These are phyloP conservation scores for Hyphopichia fennica DNA, from an alignment of 1,139 yeast species.

Conservation along the genomic window DNA sequence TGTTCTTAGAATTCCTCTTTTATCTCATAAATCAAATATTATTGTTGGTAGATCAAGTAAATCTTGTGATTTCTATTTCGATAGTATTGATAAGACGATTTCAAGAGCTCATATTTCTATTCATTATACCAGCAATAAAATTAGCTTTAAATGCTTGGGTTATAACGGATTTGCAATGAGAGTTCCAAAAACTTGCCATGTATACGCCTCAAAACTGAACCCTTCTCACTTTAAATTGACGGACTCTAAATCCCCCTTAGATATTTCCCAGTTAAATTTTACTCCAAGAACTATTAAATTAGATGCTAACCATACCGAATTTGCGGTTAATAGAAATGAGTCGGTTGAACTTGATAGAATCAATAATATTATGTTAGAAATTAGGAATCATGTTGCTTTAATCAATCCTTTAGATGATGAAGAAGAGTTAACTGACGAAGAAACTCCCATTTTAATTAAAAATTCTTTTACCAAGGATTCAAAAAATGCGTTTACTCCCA, in stretches of 20 bases:
- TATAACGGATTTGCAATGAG: constrained; percentile 67
- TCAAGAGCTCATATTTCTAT: constrained; percentile 65
- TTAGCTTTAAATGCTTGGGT: constrained; percentile 59
- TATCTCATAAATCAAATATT: constrained; percentile 20
- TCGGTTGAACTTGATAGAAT: constrained; percentile 54
- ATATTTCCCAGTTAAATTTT: constrained; percentile 11
- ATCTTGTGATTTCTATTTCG: constrained; percentile 57
- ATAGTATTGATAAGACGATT: constrained; percentile 56
- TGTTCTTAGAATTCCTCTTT: constrained; percentile 39
- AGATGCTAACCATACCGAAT: constrained; percentile 52
- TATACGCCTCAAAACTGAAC: constrained; percentile 24
- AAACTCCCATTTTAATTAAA: constrained; percentile 24
- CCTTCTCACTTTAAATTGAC: constrained; percentile 31
- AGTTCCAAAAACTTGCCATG: constrained; percentile 51
- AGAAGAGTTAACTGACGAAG: constrained; percentile 45
- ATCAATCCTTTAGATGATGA: constrained; percentile 51
- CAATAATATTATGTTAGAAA: constrained; percentile 58
- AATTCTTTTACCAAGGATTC: neutral
- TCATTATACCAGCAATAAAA: constrained; percentile 22
- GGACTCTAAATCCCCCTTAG: constrained; percentile 25
- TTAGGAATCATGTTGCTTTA: constrained; percentile 58
- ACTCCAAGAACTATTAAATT: constrained; percentile 39
- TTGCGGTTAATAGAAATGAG: constrained; percentile 56
- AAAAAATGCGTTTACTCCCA: constrained; percentile 4
- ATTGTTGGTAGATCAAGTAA: constrained; percentile 66